Conservation (phyloP, 2,329 filamentous ascomycete species). For the Curvularia lunata region DNA sequence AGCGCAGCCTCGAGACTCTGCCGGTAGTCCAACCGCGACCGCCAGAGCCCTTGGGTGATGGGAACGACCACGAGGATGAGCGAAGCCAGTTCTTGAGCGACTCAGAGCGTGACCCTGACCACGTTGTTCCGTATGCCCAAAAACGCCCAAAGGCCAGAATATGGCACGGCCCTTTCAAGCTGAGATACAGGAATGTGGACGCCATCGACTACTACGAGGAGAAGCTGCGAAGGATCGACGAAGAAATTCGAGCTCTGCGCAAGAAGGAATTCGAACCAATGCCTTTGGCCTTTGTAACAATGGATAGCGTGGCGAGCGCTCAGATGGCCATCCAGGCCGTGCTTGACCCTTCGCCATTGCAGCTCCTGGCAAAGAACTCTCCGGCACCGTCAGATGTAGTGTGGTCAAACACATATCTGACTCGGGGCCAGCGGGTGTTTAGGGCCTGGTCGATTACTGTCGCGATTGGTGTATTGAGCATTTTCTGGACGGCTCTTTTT, state of each 20-base stretch:
- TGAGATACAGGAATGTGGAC: conserved; percentile 77
- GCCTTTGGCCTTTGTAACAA: conserved; percentile 91
- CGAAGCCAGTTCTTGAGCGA: conserved; percentile 66
- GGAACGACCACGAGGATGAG: conserved; percentile 58
- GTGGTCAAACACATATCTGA: conserved; percentile 90
- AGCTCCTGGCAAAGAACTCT: conserved; percentile 82
- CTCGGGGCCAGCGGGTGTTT: conserved; percentile 73
- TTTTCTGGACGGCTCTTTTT: conserved; percentile 88
- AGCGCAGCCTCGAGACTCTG: conserved; percentile 56
- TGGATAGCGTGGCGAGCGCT: conserved; percentile 89
- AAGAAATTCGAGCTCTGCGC: conserved; percentile 72
- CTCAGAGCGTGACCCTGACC: conserved; percentile 43
- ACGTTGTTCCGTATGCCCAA: conserved; percentile 55
- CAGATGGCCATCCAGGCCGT: conserved; percentile 98
- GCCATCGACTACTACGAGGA: conserved; percentile 96
- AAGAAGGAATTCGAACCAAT: conserved; percentile 78
- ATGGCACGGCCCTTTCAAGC: conserved; percentile 76
- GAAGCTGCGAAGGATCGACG: conserved; percentile 78
- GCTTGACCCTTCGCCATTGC: conserved; percentile 86
- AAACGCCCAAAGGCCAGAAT: conserved; percentile 72
- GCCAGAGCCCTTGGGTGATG: conserved; percentile 37
- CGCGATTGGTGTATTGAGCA: conserved; percentile 79
- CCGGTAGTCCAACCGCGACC: conserved; percentile 58
- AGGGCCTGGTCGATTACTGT: conserved; percentile 84
- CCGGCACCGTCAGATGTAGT: conserved; percentile 92